Base-by-base conservation (phyloP, 805 yeast genomes). In the Nakazawaea pomicola region DNA sequence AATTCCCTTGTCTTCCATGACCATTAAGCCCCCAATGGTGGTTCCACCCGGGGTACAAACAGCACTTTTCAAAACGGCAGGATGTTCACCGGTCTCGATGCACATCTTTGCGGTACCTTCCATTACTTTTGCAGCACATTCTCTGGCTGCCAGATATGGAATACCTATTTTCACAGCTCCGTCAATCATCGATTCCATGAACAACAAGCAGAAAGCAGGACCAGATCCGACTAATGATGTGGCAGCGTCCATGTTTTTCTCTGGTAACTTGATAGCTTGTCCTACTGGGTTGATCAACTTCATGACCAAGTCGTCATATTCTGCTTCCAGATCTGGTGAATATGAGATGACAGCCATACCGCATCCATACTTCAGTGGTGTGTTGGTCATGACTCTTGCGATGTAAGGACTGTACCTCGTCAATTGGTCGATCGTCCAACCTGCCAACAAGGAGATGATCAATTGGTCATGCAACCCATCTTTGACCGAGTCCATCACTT, bases 11-110 rank as follows among this genome's bases (percentile, higher is more conserved):
- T 88, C 96, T 67, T 93, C 99, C 83, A 93, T 79, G 49, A 80
- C 87, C 61, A 91, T 73, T 44, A 93, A 68, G 0, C 99, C 99
- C 8, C 95, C 95, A 58, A 93, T 93, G 4, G 99, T 93, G 38
- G 97, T 90, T 25, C 99, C 99, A 23, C 93, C 99, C 18, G 99
- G 99, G 0, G 99, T 93, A 58, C 96, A 89, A 7, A 93, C 93
- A 52, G 80, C 82, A 58, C 84, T 80, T 58, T 86, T 86, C 58
- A 93, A 72, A 10, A 76, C 87, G 15, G 93, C 91, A 9, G 99
- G 99, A 56, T 91, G 96, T 33, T 72, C 77, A 3, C 87, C 89
- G 9, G 89, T 80, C 49, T 78, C 76, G 48, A 81, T 74, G 1
- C 83, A 90, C 96, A 93, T 85, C 62, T 79, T 80, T 12, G 93